Conservation (phyloP, 2,329 filamentous ascomycete species). For the Zopfia rhizophila region DNA sequence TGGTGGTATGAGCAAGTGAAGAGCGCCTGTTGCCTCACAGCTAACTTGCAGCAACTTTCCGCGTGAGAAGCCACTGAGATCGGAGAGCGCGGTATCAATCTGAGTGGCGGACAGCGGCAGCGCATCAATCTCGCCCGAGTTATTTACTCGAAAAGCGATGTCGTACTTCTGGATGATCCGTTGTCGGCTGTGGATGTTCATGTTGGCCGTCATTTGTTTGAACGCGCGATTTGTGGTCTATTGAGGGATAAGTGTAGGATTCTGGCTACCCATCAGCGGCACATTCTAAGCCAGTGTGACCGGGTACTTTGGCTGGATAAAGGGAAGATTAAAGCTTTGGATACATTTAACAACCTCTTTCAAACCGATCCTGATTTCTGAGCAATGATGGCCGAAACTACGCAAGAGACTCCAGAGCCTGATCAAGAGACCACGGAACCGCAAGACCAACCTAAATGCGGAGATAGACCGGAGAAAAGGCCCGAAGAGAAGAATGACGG, state of each 20-base stretch:
- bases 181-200: conserved; percentile 77
- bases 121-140: conserved; percentile 82
- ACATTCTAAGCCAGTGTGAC: conserved; percentile 1
- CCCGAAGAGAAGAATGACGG: not conserved
- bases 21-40: conserved; percentile 78
- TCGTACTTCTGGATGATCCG: conserved; percentile 83
- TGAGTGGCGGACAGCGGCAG: conserved; percentile 83
- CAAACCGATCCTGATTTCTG: not conserved
- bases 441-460: too few relatives aligned
- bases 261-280: conserved; percentile 7
- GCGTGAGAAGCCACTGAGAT: conserved; percentile 85
- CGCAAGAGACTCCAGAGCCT: too few relatives aligned
- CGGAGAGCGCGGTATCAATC: conserved; percentile 87
- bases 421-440: too few relatives aligned
- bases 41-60: conserved; percentile 85
- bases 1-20: conserved; percentile 80
- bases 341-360: conserved; percentile 5
- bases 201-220: conserved; percentile 14
- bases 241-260: not conserved
- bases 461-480: not conserved
- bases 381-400: not conserved
- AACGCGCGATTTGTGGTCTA: conserved; percentile 9
- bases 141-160: conserved; percentile 80
- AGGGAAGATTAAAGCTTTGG: conserved; percentile 1
- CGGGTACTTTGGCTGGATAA: not conserved